phyloP scores from a whole-genome alignment of 257 asterid genomes.

The Prunella vulgaris region DNA sequence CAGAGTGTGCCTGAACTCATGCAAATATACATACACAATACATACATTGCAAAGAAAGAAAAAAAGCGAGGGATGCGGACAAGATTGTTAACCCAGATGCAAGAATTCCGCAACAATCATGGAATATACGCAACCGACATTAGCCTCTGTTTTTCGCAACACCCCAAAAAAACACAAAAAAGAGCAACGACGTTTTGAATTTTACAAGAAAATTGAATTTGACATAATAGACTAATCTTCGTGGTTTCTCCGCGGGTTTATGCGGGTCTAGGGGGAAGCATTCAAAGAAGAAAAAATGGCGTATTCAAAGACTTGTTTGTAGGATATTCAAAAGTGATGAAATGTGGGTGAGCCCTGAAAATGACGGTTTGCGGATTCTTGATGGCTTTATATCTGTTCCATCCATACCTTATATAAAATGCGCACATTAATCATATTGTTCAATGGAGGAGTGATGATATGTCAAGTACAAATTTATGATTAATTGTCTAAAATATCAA shows the following conservation, averaged over 20 bases:
- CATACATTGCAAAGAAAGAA: background rate
- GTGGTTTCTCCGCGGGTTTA: background rate
- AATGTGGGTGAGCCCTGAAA: background rate
- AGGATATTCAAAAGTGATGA: conserved; percentile 17
- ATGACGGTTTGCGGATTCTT: background rate
- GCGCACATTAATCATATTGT: background rate
- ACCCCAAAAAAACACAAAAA: background rate
- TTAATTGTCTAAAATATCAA: too few relatives aligned
- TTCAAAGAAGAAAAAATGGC: background rate
- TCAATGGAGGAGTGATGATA: background rate
- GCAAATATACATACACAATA: background rate
- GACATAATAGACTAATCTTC: background rate
- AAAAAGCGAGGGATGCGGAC: conserved; percentile 16
- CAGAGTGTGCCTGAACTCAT: conserved; percentile 21
- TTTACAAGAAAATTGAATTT: background rate
- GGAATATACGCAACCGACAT: background rate
- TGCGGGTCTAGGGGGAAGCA: background rate
- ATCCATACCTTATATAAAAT: background rate
- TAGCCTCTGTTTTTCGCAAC: background rate
- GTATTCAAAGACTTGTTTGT: background rate
- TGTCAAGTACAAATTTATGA: background rate
- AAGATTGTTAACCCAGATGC: conserved; percentile 33
- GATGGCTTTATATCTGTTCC: background rate
- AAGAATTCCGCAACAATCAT: conserved; percentile 21
- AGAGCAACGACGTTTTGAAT: background rate